Conservation (phyloP, 768 basidiomycete species). For the Termitomyces sp. region DNA sequence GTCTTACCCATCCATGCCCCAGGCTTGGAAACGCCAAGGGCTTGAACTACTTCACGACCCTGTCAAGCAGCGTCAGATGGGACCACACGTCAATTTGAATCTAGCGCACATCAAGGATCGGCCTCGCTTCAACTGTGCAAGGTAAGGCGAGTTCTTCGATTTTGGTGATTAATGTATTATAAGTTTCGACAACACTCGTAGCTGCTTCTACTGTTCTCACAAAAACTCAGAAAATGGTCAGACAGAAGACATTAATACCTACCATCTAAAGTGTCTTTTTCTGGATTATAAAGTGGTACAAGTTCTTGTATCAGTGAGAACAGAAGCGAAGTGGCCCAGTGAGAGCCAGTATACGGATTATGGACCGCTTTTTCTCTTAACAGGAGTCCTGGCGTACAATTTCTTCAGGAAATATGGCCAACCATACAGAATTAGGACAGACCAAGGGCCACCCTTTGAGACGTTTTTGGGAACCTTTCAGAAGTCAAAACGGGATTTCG, state of each 20-base stretch:
- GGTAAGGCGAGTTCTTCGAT: conserved; percentile 61
- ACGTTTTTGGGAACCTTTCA: conserved; percentile 28
- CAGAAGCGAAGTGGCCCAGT: conserved; percentile 68
- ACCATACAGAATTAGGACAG: background rate
- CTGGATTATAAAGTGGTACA: conserved; percentile 41
- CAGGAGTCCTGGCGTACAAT: conserved; percentile 43
- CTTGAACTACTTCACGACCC: conserved; percentile 63
- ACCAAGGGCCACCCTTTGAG: conserved; percentile 60
- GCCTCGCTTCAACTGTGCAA: conserved; percentile 56
- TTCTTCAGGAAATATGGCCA: background rate
- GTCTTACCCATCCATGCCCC: conserved; percentile 69
- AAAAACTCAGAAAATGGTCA: background rate
- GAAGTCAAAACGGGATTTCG: conserved; percentile 26
- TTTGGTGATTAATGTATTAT: conserved; percentile 58
- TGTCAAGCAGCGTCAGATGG: conserved; percentile 23
- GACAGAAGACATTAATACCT: conserved; percentile 10
- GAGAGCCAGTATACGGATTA: conserved; percentile 50
- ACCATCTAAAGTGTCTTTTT: conserved; percentile 39
- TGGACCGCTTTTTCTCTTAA: conserved; percentile 66
- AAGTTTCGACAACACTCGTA: conserved; percentile 44
- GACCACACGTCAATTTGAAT: background rate
- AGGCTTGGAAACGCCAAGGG: conserved; percentile 47
- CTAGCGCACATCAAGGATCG: conserved; percentile 70
- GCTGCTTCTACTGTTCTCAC: conserved; percentile 35
- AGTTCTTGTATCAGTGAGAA: conserved; percentile 77